Base-by-base conservation (phyloP, 768 basidiomycete genomes). In the Auricularia sp. region DNA sequence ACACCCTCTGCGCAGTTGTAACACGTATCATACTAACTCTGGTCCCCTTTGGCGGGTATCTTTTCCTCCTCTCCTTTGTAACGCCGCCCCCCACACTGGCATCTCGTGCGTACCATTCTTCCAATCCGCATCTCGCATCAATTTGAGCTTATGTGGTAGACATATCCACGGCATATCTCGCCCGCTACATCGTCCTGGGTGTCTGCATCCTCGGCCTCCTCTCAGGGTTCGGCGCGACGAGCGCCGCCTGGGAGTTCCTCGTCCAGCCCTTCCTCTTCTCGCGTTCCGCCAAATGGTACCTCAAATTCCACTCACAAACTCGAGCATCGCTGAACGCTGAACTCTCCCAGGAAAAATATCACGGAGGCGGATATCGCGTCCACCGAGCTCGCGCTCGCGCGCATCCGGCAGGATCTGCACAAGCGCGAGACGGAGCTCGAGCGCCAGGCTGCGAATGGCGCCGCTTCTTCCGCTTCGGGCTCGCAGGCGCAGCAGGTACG, bases 191-290 rank as follows among this genome's bases (percentile, higher is more conserved):
- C 21, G 87, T 91, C 21, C 74, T 93, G 23, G 91, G 91, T 2
- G 91, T 87, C 0, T 78, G 86, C 36, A 82, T 91, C 64, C 84
- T 93, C n/a, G 91, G 91, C 4, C 71, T 86, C 2, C 78, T 93
- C 4, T 90, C 91, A 0, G 91, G 91, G 0, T 87, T 90, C 66
- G 90, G 90, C 67, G 86, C 89, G 3, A 78, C 88, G 60, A 84
- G 80, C 67, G 86, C 82, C 58, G 81, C 84, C 0, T 89, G 88
- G 87, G 75, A 74, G 4, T 84, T 80, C 69, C 71, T 87, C 12
- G 84, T 51, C 47, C 47, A 51, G 21, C 47, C 47, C 5, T 10
- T 84, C 0, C 71, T 76, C 43, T 67, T 78, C 18, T 76, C 75
- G 5, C 68, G 73, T 3, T 68, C 61, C 6, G 39, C 36, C 7